Base-by-base conservation (phyloP, 139 green algal species). In the Coccomyxa sp. region DNA sequence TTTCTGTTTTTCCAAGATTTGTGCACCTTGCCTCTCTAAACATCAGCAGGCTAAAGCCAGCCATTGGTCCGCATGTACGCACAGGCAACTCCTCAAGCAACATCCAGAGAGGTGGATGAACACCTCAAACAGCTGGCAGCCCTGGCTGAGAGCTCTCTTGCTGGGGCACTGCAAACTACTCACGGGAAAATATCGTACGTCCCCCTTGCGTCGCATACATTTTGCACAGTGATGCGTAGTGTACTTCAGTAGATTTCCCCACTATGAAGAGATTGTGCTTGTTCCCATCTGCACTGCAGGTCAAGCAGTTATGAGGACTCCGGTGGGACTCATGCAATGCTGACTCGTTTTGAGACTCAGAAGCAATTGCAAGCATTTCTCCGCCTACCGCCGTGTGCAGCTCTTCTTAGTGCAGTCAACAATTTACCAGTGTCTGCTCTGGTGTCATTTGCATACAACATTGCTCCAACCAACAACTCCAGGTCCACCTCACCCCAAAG, bases 281-380 rank as follows among this genome's bases (percentile, higher is more conserved):
- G 71, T 28, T 25, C 18, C 63, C 63, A 15, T 9, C 63, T 71
- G 63, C 4, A 71, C 63, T 4, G 63, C 63, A 21, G 63, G 63
- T 25, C 18, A 71, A 25, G 63, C 21, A 9, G 9, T 1, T 25
- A 15, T 21, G 63, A 71, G 63, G 18, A 71, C 18, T 71, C 21
- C 21, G 63, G 63, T 21, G 63, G 18, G 71, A 77, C 71, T 25
- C 71, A 77, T 77, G 71, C 71, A 1, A 31, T 77, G 71, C 71
- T 77, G 71, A 77, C 71, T 25, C 71, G 71, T 15, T 77, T 77
- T 38, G n/a, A 38, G 27, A 38, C 25, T 15, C 14, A 18, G 27
- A n/a, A 16, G 71, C 71, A 77, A n/a, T n/a, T 77, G 71, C 71
- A 38, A 16, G 71, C 71, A 30, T 77, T 77, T 12, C 71, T 77